Evolutionary conservation across 441 rosid genomes (phyloP), one percentile per base, ranked within the genome.

Genomic region (Croton setiger): DNA sequence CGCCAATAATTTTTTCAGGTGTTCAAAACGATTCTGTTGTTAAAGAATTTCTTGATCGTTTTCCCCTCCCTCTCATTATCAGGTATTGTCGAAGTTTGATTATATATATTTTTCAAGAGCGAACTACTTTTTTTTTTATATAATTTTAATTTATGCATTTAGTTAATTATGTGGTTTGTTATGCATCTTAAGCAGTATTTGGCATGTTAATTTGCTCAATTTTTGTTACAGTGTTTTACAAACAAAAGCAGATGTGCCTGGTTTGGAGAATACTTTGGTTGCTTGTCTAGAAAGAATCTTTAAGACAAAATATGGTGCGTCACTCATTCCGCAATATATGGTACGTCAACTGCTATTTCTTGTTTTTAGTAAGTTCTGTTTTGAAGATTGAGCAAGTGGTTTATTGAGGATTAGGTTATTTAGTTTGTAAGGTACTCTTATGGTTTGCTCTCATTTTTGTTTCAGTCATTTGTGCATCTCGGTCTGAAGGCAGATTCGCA

Each of bases 61-160:
- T 86, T 67, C 95, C 98, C 49, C 97, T 93, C 33, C 81, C 97
- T 1, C 78, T 85, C 72, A 82, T 93, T 36, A 81, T 93, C 86
- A 84, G 75, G 98, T 86, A 80, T 75, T 54, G 14, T 48, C 31
- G 31, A 27, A 27, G 31, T 8, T 20, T 20, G 20, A 17, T 7
- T 49, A 15, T 17, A 2, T 49, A 39, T 39, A 39, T 49, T 49
- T 13, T 49, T 48, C 18, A 2, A 5, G 0, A 17, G 31, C 31
- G 31, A 2, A 27, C 31, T 17, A 4, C 6, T 0, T 14, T 14
- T 52, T 52, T 20, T 3, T 20, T 8, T 9, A 53, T 18, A 20
- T 20, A 53, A 6, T 53, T 53, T 12, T 27, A 13, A 55, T 55
- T 7, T 17, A 4, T 55, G 31, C 3, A 27, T 54, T 54, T 11